These are phyloP conservation scores for Brettanomyces bruxellensis DNA, from an alignment of 805 yeast genomes.

Conservation along the genomic window DNA sequence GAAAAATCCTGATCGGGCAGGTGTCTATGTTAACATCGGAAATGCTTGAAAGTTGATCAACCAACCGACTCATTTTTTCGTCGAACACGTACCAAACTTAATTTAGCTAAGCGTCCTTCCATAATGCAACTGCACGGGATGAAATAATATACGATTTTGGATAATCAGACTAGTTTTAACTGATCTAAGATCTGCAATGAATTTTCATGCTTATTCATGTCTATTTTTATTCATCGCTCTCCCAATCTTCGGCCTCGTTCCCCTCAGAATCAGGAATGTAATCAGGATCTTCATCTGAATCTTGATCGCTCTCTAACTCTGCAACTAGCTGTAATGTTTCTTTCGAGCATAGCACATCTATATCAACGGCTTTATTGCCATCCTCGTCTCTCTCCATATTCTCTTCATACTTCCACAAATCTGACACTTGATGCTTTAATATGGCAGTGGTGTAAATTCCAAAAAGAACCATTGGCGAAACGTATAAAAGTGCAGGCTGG, in stretches of 20 bases:
- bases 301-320: constrained; percentile 17
- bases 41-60: no score
- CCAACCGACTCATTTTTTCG: no score
- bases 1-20: no score
- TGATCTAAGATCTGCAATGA: no score
- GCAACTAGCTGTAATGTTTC: constrained; percentile 18
- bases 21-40: no score
- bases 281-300: constrained; percentile 15
- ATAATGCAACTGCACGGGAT: no score
- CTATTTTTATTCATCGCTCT: constrained; percentile 4
- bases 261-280: constrained; percentile 5
- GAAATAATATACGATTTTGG: no score
- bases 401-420: constrained; percentile 32
- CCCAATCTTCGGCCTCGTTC: constrained; percentile 14
- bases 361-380: constrained; percentile 7
- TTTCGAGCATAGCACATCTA: constrained; percentile 14
- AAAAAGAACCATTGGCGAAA: constrained; percentile 40
- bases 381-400: constrained; percentile 10
- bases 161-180: no score
- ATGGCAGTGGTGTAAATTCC: constrained; percentile 27
- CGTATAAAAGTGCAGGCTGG: constrained; percentile 61
- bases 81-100: no score
- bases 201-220: not conserved
- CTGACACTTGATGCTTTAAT: constrained; percentile 32
- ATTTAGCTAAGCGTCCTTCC: no score